Base-by-base conservation (phyloP, 495 filamentous ascomycete genomes). In the Stereocaulon alpinum region DNA sequence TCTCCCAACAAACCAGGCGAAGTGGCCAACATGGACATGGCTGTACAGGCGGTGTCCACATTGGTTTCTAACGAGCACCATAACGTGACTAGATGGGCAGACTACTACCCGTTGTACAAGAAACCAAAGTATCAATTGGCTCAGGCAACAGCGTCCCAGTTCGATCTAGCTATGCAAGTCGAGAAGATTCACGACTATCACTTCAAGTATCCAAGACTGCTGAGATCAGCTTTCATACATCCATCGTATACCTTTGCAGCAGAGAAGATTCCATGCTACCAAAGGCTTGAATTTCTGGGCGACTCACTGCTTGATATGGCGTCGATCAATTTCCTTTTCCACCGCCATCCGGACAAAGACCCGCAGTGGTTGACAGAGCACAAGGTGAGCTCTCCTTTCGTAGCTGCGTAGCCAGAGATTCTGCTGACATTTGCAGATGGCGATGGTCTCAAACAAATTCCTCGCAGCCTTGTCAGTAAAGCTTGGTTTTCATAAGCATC, bases 351-450 rank as follows among this genome's bases (percentile, higher is more conserved):
- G 0, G 77, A 81, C 47, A 83, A 83, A 60, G 91, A 96, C 67
- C 92, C 93, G 1, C 91, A 96, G 68, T 98, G 93, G 93, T 79
- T 98, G 37, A 98, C 93, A 2, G 93, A 98, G 72, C 94, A 98
- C 75, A 98, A 96, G 65, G 80, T 80, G 66, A 53, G 72, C 63
- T 22, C 15, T 29, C 17, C 11, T 0, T 6, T 20, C 17, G 4
- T 22, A 4, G 12, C 27, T 44, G 18, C 24, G 10, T 32, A 9
- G 9, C 47, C 3, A n/a, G 29, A 29, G 12, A 7, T 12, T 6
- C 1, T 7, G 50, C 18, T 15, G 22, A 51, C 48, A 54, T 17
- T 42, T 50, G 34, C 61, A 83, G 79, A 96, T 95, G 90, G 91
- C 94, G 11, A 95, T 98, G 91, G 92, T 93, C 2, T 95, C 91